These are phyloP conservation scores for Kodamaea jinghongensis DNA, from an alignment of 805 yeast species.

Conservation along the genomic window DNA sequence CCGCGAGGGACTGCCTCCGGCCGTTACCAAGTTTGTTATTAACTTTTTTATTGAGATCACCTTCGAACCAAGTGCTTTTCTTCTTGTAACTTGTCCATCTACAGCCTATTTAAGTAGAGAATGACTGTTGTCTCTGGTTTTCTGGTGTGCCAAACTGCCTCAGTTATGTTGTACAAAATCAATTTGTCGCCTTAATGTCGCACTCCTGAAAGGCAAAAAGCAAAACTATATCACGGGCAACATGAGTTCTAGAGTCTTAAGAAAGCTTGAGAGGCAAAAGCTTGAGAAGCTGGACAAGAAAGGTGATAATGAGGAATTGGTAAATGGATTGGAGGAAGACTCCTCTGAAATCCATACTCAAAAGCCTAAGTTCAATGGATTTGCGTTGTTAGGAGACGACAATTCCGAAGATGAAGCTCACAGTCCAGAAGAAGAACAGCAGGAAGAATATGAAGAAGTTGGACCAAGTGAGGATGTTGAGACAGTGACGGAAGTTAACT, in stretches of 20 bases:
- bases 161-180: background rate
- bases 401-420: slow-evolving; percentile 16
- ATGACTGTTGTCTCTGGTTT: no score
- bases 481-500: no score
- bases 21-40: no score
- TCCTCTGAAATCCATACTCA: slow-evolving; percentile 12
- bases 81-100: no score
- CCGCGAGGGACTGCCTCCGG: no score
- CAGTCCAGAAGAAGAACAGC: slow-evolving; percentile 8
- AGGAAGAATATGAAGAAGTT: slow-evolving; percentile 15
- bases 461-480: no score
- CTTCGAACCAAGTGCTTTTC: no score
- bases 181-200: slow-evolving; percentile 1
- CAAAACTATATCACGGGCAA: background rate
- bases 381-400: slow-evolving; percentile 41
- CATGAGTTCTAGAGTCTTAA: slow-evolving; percentile 28
- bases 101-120: no score
- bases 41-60: no score
- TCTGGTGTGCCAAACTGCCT: no score
- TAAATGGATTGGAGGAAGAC: slow-evolving; percentile 9
- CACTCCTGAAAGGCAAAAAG: background rate
- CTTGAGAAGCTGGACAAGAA: slow-evolving; percentile 12
- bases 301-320: slow-evolving; percentile 10
- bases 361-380: slow-evolving; percentile 37
- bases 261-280: slow-evolving; percentile 23